Base-by-base conservation (phyloP, 371 early-diverging fungal genomes). In the Chytridium lagenaria region DNA sequence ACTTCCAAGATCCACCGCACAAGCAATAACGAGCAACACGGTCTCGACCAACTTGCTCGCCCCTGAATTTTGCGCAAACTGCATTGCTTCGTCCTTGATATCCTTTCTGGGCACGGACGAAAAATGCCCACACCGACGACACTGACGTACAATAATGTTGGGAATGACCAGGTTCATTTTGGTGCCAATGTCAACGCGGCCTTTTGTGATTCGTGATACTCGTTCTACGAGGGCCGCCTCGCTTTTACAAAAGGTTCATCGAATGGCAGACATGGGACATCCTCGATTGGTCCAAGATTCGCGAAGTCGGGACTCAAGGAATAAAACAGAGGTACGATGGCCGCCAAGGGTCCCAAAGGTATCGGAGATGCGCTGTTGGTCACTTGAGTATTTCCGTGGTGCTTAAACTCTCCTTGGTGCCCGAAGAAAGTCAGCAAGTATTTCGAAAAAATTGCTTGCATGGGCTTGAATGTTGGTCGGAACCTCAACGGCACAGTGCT, bases 51-150 rank as follows among this genome's bases (percentile, higher is more conserved):
- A 44, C 40, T 28, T 37, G 44, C 28, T 40, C 44, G 5, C 66
- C 66, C 33, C 30, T 37, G 26, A 66, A 66, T 28, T 37, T 28
- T 37, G 44, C 23, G 26, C 10, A 37, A 38, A 23, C 28, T 26
- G 12, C 44, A 10, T 19, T n/a, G 10, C n/a, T 2, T 19, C 28
- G 10, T 2, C n/a, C 40, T 61, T 52, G 5, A 61, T 23, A 23
- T 61, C 61, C 66, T 37, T 37, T 30, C 66, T 38, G 10, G 37
- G 44, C 5, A 44, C 66, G 16, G 36, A 30, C 39, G 66, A 66
- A 30, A 66, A 66, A 26, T 40, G 44, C 3, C 66, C 66, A 28
- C 66, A 66, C 28, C 66, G 5, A 7, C 66, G 37, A 44, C 66
- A 66, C 33, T 66, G 66, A 38, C 66, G 10, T 2, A 66, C 10